phyloP scores from a whole-genome alignment of 2,329 filamentous ascomycete species.

The Pestalotiopsis sp. region DNA sequence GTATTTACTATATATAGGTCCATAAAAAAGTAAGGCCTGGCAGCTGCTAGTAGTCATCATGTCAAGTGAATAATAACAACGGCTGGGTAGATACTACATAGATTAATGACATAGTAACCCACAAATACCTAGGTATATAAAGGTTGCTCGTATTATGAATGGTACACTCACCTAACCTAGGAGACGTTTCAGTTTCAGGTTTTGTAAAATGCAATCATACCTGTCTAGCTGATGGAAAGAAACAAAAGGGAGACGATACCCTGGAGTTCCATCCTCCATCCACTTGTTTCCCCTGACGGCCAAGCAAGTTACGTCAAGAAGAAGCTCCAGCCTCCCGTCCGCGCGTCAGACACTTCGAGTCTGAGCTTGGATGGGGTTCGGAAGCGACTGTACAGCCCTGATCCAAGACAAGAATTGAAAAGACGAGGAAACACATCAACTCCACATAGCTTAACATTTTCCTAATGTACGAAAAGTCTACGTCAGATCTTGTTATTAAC shows the following conservation, averaged over 20 bases:
- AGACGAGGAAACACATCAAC: not conserved
- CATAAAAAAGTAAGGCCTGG: no score
- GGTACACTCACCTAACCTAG: not conserved
- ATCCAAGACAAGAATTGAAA: not conserved
- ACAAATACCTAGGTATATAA: no score
- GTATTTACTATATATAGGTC: no score
- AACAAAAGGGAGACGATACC: not conserved
- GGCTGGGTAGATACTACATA: no score
- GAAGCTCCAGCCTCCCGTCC: not conserved
- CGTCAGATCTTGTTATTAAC: not conserved
- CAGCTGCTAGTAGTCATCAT: no score
- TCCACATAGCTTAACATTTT: not conserved
- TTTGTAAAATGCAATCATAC: not conserved
- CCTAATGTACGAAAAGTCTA: not conserved
- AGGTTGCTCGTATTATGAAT: not conserved
- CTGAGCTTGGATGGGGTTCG: not conserved
- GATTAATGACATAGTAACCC: no score
- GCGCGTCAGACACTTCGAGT: not conserved
- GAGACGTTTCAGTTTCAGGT: not conserved
- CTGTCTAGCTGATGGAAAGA: not conserved
- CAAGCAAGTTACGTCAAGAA: constrained; percentile 2
- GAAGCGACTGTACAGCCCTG: constrained; percentile 1
- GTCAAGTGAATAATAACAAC: no score
- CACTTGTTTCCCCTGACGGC: not conserved
- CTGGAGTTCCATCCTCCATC: not conserved